phyloP scores from a whole-genome alignment of 768 basidiomycete genomes.

The Favolaschia claudopus region DNA sequence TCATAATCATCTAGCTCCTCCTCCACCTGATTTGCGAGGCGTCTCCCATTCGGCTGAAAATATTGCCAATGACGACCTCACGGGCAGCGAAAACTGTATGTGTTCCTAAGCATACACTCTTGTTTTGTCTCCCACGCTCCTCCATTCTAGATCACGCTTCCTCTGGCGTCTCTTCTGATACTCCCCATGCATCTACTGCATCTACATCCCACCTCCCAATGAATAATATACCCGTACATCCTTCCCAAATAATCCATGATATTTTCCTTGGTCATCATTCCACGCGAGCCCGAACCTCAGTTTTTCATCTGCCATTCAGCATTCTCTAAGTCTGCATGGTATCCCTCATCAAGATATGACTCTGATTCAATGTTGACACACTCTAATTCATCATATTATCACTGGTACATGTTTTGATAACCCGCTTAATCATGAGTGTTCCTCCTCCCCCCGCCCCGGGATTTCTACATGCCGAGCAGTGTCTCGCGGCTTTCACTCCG shows the following conservation, averaged over 20 bases:
- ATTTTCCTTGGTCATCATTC: not conserved
- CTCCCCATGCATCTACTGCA: no score
- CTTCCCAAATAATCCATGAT: not conserved
- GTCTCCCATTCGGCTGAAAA: no score
- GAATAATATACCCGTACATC: no score
- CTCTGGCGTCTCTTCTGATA: no score
- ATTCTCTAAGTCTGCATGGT: not conserved
- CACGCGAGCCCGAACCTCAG: not conserved
- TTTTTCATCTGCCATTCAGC: not conserved
- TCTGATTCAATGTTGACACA: constrained; percentile 3
- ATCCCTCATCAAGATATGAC: not conserved
- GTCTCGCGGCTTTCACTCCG: not conserved
- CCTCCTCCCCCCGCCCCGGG: not conserved
- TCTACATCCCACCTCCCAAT: no score
- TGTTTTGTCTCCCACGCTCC: no score
- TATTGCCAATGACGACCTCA: no score
- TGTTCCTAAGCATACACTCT: no score
- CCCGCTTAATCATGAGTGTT: not conserved
- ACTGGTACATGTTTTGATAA: constrained; percentile 4
- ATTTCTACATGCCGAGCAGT: not conserved
- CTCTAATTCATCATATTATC: not conserved
- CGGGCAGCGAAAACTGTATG: no score
- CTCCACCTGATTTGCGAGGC: no score
- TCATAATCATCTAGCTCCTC: no score
- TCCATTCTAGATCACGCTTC: no score